Base-by-base conservation (phyloP, 2,329 filamentous ascomycete species). In the Endoconidiophora laricicola region DNA sequence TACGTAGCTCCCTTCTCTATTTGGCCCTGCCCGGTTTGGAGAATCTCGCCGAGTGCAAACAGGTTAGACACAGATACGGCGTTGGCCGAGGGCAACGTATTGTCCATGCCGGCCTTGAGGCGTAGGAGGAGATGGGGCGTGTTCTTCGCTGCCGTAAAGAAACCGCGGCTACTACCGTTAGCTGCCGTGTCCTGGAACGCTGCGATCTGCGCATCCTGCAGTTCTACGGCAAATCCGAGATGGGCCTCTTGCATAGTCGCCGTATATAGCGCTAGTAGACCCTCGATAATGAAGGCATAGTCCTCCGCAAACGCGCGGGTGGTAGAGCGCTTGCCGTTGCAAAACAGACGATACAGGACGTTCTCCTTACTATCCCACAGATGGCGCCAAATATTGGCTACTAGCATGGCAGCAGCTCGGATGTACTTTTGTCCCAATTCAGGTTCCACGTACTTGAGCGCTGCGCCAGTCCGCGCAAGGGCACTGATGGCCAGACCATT, bases 101-200 rank as follows among this genome's bases (percentile, higher is more conserved):
- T 86, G 63, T 98, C 91, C 74, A 95, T 95, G 56, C 87, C 91
- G 55, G 93, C 86, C 65, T 98, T 98, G 46, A 95, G 74, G 22
- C 90, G 81, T 54, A 96, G 76, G 53, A 95, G 81, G 24, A 82
- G 74, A 58, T 87, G 78, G 0, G 78, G 68, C 7, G 81, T 78
- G 40, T 72, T 65, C 10, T 69, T 66, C 3, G 72, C 66, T 1
- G 83, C 87, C 3, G 79, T 80, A 66, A 84, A 91, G 70, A 90
- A 91, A 29, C 75, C 85, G 29, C 65, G 63, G 53, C 63, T 63
- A 6, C 26, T 26, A 58, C 58, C 16, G 41, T 37, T 23, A 24
- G 48, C 61, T 12, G 29, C 29, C 12, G 3, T 33, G 57, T 94
- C 87, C 65, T 85, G 85, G 68, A 96, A 96, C 14, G 83, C 69